Evolutionary conservation across 2,329 filamentous ascomycete species (phyloP).

Genomic region (Fusarium albidum): DNA sequence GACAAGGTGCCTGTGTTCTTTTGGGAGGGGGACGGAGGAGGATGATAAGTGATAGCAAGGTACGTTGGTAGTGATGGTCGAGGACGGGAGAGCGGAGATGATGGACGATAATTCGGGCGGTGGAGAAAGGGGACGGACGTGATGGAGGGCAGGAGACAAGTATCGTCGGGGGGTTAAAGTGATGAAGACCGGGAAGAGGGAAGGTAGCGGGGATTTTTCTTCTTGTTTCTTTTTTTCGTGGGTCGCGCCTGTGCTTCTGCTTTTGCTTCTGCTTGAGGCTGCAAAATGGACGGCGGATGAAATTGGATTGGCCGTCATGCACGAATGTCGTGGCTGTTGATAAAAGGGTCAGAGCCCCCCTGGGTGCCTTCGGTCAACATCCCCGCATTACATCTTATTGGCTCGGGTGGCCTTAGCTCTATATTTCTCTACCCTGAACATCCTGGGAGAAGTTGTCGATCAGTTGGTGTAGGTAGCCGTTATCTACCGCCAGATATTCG

Average conservation of each 20-base stretch:
- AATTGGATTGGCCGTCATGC: conserved; percentile 42
- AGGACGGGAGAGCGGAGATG: background rate
- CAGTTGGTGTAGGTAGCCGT: background rate
- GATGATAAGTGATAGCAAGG: conserved; percentile 24
- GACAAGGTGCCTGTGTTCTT: conserved; percentile 14
- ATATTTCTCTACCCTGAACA: conserved; percentile 21
- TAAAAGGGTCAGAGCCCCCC: conserved; percentile 48
- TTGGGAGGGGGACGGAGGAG: background rate
- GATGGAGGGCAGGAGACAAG: background rate
- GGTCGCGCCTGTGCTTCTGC: background rate
- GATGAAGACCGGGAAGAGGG: background rate
- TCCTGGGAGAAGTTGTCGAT: conserved; percentile 10
- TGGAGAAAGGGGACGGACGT: conserved; percentile 4
- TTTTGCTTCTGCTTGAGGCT: conserved; percentile 17
- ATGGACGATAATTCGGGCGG: conserved; percentile 5
- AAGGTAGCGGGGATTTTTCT: conserved; percentile 3
- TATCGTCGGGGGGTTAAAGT: background rate
- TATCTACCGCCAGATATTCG: no score
- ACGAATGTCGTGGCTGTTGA: conserved; percentile 58
- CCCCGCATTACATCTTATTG: conserved; percentile 35
- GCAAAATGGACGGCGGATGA: conserved; percentile 17
- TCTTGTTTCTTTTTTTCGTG: background rate
- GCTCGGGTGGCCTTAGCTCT: conserved; percentile 9
- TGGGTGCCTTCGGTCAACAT: conserved; percentile 17
- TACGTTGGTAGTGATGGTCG: no score